Evolutionary conservation across 257 asterid species (phyloP), one percentile per base, ranked within the genome.

Genomic region (Pogostemon cablin): DNA sequence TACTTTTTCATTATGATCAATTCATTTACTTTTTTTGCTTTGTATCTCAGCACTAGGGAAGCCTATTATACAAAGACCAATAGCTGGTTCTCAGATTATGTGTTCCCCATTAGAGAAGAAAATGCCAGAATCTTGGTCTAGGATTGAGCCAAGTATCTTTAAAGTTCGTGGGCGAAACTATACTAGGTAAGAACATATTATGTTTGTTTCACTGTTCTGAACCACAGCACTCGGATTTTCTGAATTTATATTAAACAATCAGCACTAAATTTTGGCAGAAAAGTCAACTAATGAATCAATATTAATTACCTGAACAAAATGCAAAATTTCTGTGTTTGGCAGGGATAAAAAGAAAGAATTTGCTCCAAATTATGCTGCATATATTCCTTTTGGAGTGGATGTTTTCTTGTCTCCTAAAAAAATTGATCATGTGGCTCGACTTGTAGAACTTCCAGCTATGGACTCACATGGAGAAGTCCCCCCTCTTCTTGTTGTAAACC

Each of bases 331-430:
- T 67, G 77, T 75, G 53, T 77, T 77, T 69, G 52, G 46, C 86
- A 93, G 98, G 85, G 98, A 93, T 83, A 93, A 88, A 76, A 90
- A 87, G 97, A 93, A 93, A 80, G 97, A 87, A 79, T 43, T 67
- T 40, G 90, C 98, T 75, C 72, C 84, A 60, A 80, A 83, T 56
- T 35, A 40, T 81, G 86, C 92, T 67, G 96, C 98, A 52, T 93
- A 83, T 81, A 74, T 85, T 71, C 99, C 99, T 42, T 85, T 93
- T 69, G 99, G 99, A 38, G 95, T 79, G 38, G 98, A 93, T 66
- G 90, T 87, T 57, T 93, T 91, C 83, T 72, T 89, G 71, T 89
- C 95, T 74, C 87, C 96, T 49, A 78, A 83, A 65, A 93, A 93
- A 84, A 87, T 93, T 48, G 84, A 86, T 78, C 99, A 91, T 50